A percentile compares a stretch with the other conserved stretches of the same genome.
Conservation (phyloP, 1,284 basidiomycete species). For the Takashimella tepidaria region DNA sequence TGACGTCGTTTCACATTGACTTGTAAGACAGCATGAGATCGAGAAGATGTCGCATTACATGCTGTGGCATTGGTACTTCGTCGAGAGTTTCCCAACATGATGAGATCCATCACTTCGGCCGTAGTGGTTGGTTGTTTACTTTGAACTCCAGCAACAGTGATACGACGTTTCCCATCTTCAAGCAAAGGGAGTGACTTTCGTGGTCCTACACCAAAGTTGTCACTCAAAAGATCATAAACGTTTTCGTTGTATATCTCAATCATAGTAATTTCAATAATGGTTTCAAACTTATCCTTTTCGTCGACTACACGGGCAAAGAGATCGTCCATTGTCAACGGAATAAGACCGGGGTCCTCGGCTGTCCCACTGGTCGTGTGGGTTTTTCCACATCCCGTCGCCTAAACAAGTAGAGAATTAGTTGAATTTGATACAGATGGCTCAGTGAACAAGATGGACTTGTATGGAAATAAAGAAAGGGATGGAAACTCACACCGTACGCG, state of each 20-base stretch:
- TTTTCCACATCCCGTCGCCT: conserved; percentile 98
- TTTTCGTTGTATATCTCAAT: conserved; percentile 98
- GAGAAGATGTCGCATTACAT: conserved; percentile 89
- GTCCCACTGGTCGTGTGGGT: conserved; percentile 96
- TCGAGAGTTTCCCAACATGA: conserved; percentile 76
- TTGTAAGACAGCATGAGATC: conserved; percentile 92
- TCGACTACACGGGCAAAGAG: conserved; percentile 86
- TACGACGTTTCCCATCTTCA: conserved; percentile 72
- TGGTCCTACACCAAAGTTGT: conserved; percentile 55
- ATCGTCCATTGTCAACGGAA: conserved; percentile 94
- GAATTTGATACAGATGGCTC: neutral
- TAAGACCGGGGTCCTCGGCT: conserved; percentile 78
- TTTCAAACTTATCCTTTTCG: conserved; percentile 69
- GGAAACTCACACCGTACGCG: conserved; percentile 79
- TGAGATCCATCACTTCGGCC: conserved; percentile 87
- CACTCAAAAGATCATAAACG: conserved; percentile 87
- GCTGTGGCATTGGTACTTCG: conserved; percentile 88
- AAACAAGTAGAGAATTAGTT: neutral
- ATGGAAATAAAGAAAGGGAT: no score
- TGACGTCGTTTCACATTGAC: conserved; percentile 76
- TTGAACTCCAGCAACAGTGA: conserved; percentile 79
- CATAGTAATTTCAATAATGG: conserved; percentile 84
- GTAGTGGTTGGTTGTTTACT: conserved; percentile 72
- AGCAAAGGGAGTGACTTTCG: conserved; percentile 83
- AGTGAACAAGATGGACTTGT: neutral